Evolutionary conservation across 169 alveolate genomes (phyloP).

Genomic region (Babesia caballi): DNA sequence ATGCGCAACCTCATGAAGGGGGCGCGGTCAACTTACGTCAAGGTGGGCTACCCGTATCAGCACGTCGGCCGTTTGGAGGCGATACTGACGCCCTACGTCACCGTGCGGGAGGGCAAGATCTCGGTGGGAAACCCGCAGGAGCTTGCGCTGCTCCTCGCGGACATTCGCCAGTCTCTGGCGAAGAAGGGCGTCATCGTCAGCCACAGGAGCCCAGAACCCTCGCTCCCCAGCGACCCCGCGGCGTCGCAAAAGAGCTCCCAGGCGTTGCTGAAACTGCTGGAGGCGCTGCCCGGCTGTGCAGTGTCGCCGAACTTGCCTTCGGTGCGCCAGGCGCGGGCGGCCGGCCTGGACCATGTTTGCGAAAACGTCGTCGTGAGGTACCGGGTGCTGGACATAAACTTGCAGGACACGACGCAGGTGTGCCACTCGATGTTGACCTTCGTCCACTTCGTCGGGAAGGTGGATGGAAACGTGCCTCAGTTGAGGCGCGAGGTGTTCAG

Average conservation of each 20-base stretch:
- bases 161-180: conserved; percentile 4
- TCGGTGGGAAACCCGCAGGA: conserved; percentile 23
- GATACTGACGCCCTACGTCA: conserved; percentile 60
- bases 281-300: conserved; percentile 31
- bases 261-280: conserved; percentile 18
- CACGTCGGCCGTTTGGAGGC: conserved; percentile 55
- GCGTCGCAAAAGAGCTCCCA: conserved; percentile 8
- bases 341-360: conserved; percentile 41
- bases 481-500: conserved; percentile 4
- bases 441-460: conserved; percentile 39
- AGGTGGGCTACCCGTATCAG: conserved; percentile 63
- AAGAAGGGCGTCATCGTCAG: conserved; percentile 40
- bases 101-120: conserved; percentile 1
- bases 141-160: conserved; percentile 1
- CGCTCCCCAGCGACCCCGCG: neutral
- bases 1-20: conserved; percentile 32
- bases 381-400: conserved; percentile 40
- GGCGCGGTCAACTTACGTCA: conserved; percentile 6
- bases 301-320: conserved; percentile 6
- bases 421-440: conserved; percentile 23
- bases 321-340: conserved; percentile 6
- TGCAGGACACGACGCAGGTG: conserved; percentile 32
- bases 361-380: conserved; percentile 57
- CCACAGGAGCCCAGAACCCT: conserved; percentile 14
- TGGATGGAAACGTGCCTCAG: conserved; percentile 5